Evolutionary conservation across 305 asterid genomes (phyloP), one percentile per base, ranked within the genome.

Genomic region (Fraxinus sp.): DNA sequence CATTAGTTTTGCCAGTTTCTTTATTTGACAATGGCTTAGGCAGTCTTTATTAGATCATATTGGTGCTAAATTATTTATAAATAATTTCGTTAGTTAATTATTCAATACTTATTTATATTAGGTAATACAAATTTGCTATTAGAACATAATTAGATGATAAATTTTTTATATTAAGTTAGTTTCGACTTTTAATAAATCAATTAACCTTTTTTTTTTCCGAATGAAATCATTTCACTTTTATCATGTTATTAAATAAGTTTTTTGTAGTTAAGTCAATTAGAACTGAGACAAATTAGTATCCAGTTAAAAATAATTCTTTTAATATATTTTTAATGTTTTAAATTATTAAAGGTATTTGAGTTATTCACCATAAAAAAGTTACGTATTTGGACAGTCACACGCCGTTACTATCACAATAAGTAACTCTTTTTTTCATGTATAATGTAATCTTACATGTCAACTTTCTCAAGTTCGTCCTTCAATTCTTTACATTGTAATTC

Each of bases 401-500:
- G 2, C 35, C 18, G 2, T 26, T 24, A 26, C 74, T 24, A 28
- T 24, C 74, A 26, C 32, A 26, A 68, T 28, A 68, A 68, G 75
- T 64, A 24, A 64, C 32, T 64, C 72, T 22, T 62, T 20, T n/a
- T 55, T 55, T 62, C 32, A 59, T 59, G 70, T 59, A 57, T 18
- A 20, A 59, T 52, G 11, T 81, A 41, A 36, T 77, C 80, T 68
- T 28, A 49, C 64, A 30, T 43, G 76, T 77, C 16, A 13, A 30
- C 26, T 72, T 72, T 35, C 30, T 72, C 7, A 33, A 36, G 81
- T 62, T 78, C 64, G 74, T 57, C 80, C 86, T 70, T 70, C 7
- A 28, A 28, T 32, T 76, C 59, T 81, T 81, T 78, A 81, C 79
- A 32, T 79, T 32, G 41, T 20, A 70, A n/a, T 81, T 78, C 70